Evolutionary conservation across 352 stramenopile species (phyloP), one percentile per base, ranked within the genome.

Genomic region (Peronospora belbahrii): DNA sequence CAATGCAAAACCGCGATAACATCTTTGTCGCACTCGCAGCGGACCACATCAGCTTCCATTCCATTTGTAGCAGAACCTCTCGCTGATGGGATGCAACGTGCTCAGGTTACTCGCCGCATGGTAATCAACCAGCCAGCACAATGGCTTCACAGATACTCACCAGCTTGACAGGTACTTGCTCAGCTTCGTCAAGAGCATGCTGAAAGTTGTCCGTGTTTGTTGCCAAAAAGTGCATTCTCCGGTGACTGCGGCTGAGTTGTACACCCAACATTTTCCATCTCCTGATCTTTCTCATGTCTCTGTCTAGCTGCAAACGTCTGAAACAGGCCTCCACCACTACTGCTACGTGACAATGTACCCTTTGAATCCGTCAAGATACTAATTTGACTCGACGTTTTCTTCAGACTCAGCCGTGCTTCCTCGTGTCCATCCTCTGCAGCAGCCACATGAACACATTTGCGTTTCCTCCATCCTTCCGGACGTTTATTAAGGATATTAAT

Each of bases 391-490:
- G 67, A 85, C 20, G 66, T 71, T 52, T 83, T 83, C 49, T 86
- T 85, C n/a, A 88, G 48, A 28, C 59, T 74, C 19, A 15, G 48
- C 13, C 67, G 49, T 24, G 28, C 24, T 36, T 56, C 49, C 0
- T 48, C 45, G 1, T 39, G 49, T 15, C 13, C 35, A 11, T 65
- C 59, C 6, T 62, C 36, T 14, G 48, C 40, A 33, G 61, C 60
- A n/a, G 76, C 66, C 25, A 87, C 67, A 44, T 85, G 67, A 15
- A 72, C 54, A 22, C 73, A 88, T 56, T 90, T 90, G 36, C 80
- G 73, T 56, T 91, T 91, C 9, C 74, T 65, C 33, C 88, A 51
- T 4, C 80, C 77, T 48, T 88, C 76, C 1, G 76, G 76, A 18
- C 72, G 78, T 43, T 80, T 81, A 23, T 48, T 83, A 14, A 85